phyloP scores from a whole-genome alignment of 2,329 filamentous ascomycete genomes.

The Aureobasidium sp. region DNA sequence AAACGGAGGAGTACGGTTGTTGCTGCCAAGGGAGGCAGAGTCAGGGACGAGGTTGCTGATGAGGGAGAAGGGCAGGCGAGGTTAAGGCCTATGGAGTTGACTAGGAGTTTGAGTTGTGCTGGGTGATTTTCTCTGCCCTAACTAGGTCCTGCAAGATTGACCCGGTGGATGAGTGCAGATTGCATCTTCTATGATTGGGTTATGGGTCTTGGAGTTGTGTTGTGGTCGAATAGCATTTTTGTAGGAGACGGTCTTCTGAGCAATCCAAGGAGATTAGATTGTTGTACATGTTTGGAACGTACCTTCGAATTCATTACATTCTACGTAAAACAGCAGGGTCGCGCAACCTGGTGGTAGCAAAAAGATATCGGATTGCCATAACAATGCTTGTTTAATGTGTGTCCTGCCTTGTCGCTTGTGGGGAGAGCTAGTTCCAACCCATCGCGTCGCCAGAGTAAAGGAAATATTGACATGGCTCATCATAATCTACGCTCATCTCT shows the following conservation, averaged over 20 bases:
- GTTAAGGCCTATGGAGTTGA: background rate
- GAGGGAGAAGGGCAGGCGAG: background rate
- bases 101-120: conserved; percentile 9
- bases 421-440: background rate
- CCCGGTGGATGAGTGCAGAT: background rate
- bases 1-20: conserved; percentile 3
- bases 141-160: background rate
- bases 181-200: too few species aligned
- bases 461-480: background rate
- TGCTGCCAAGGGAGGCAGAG: background rate
- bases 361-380: background rate
- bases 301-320: background rate
- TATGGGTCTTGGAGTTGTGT: background rate
- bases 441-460: background rate
- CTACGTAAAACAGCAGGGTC: background rate
- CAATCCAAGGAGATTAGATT: background rate
- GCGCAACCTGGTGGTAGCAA: background rate
- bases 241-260: background rate
- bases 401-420: background rate
- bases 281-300: background rate
- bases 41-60: background rate
- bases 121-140: background rate
- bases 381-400: background rate
- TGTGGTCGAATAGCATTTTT: background rate
- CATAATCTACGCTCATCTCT: background rate